Evolutionary conservation across 768 basidiomycete genomes (phyloP).

Genomic region (Sistotremastrum suecicum): DNA sequence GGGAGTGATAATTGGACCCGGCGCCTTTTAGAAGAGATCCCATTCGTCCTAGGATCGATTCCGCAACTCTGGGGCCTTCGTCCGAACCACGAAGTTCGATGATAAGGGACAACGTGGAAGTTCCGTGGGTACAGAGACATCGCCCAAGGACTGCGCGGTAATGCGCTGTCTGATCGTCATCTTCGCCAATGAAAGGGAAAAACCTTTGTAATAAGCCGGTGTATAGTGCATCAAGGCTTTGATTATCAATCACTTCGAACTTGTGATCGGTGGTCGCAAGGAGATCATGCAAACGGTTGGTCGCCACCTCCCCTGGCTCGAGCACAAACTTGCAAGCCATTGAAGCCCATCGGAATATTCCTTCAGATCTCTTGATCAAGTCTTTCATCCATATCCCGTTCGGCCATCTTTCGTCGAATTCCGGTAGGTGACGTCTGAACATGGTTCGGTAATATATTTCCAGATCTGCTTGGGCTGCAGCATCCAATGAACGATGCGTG

Average conservation of each 20-base stretch:
- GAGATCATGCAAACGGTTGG: constrained; percentile 5
- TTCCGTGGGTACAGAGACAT: constrained; percentile 3
- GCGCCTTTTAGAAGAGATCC: constrained; percentile 14
- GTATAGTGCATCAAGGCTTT: neutral
- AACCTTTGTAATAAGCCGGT: no score
- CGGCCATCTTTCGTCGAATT: constrained; percentile 5
- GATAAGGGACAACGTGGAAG: neutral
- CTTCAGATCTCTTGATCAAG: constrained; percentile 15
- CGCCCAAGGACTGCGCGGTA: constrained; percentile 7
- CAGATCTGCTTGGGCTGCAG: neutral
- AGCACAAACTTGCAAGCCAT: constrained; percentile 16
- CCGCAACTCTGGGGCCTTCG: no score
- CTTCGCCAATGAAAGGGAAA: no score
- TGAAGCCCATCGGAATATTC: constrained; percentile 21
- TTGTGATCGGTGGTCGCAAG: constrained; percentile 2
- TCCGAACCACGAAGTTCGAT: no score
- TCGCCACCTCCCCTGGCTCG: constrained; percentile 8
- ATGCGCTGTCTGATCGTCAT: no score
- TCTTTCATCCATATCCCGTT: constrained; percentile 11
- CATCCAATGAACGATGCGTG: constrained; percentile 6
- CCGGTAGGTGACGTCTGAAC: neutral
- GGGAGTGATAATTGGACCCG: constrained; percentile 3
- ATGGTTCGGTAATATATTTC: constrained; percentile 3
- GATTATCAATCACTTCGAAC: neutral
- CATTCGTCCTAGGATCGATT: constrained; percentile 9